phyloP scores from a whole-genome alignment of 1,284 basidiomycete genomes.

The Melampsora americana region DNA sequence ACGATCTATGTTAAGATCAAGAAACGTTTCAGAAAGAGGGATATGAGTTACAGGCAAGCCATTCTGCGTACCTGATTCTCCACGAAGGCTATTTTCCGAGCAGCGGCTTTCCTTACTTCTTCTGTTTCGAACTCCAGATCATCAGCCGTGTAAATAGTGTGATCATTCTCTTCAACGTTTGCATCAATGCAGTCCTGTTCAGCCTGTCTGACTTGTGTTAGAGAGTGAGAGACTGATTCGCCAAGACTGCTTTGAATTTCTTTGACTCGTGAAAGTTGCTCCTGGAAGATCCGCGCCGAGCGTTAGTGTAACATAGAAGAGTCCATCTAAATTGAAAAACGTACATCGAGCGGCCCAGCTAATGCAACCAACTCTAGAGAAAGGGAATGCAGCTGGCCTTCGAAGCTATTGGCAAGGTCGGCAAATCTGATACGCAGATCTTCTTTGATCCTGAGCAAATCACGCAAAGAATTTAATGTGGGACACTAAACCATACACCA shows the following conservation, averaged over 20 bases:
- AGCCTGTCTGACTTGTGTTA: slow-evolving; percentile 62
- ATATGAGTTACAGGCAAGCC: slow-evolving; percentile 20
- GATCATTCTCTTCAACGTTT: slow-evolving; percentile 95
- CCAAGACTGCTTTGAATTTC: slow-evolving; percentile 65
- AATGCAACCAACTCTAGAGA: slow-evolving; percentile 73
- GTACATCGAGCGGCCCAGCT: slow-evolving; percentile 73
- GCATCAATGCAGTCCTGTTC: slow-evolving; percentile 79
- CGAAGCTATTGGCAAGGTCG: slow-evolving; percentile 76
- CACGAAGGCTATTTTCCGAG: slow-evolving; percentile 88
- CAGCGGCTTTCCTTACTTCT: slow-evolving; percentile 72
- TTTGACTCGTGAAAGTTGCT: slow-evolving; percentile 61
- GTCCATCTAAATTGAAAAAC: slow-evolving; percentile 39
- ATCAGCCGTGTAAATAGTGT: slow-evolving; percentile 83
- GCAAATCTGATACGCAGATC: slow-evolving; percentile 77
- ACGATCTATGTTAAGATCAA: slow-evolving; percentile 66
- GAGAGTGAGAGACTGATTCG: slow-evolving; percentile 61
- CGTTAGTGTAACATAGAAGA: background rate
- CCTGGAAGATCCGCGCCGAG: slow-evolving; percentile 53
- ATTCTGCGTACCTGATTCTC: slow-evolving; percentile 74
- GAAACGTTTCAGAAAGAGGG: slow-evolving; percentile 6
- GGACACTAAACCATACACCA: background rate
- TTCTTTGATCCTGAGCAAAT: slow-evolving; percentile 75
- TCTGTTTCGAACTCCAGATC: slow-evolving; percentile 88
- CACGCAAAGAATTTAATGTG: background rate
- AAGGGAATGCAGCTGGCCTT: slow-evolving; percentile 67